phyloP scores from a whole-genome alignment of 2,329 filamentous ascomycete genomes.

The Hortaea werneckii region DNA sequence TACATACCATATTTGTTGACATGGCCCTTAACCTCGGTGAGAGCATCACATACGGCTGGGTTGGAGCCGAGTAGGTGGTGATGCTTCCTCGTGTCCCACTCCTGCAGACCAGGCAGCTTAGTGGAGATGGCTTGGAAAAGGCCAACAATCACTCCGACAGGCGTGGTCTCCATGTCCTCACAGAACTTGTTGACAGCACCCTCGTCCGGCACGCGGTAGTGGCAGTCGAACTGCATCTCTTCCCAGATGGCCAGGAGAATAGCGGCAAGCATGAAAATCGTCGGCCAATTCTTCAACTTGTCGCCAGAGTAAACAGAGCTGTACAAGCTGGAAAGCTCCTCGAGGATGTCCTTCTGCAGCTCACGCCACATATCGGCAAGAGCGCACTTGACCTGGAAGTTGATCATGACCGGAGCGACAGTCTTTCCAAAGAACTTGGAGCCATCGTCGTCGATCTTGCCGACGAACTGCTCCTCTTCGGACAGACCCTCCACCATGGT shows the following conservation, averaged over 20 bases:
- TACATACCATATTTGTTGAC: conserved; percentile 83
- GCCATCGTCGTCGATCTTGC: conserved; percentile 74
- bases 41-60: conserved; percentile 80
- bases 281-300: conserved; percentile 97
- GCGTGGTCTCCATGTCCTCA: conserved; percentile 89
- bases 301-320: conserved; percentile 97
- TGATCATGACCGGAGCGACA: conserved; percentile 95
- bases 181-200: conserved; percentile 88
- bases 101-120: conserved; percentile 82
- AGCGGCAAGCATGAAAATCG: conserved; percentile 92
- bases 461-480: conserved; percentile 65
- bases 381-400: conserved; percentile 97
- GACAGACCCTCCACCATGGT: conserved; percentile 87
- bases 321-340: conserved; percentile 85
- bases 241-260: conserved; percentile 94
- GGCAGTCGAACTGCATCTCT: conserved; percentile 97
- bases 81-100: conserved; percentile 90
- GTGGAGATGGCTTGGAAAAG: conserved; percentile 97
- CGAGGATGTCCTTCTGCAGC: conserved; percentile 88
- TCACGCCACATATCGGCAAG: conserved; percentile 98
- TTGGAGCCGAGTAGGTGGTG: conserved; percentile 87
- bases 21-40: conserved; percentile 91
- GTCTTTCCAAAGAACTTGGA: conserved; percentile 86
- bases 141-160: conserved; percentile 90
- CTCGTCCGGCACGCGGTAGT: conserved; percentile 83